Evolutionary conservation across 192 early-diverging fungal species (phyloP), one percentile per base, ranked within the genome.

Genomic region (Coemansia sp.): DNA sequence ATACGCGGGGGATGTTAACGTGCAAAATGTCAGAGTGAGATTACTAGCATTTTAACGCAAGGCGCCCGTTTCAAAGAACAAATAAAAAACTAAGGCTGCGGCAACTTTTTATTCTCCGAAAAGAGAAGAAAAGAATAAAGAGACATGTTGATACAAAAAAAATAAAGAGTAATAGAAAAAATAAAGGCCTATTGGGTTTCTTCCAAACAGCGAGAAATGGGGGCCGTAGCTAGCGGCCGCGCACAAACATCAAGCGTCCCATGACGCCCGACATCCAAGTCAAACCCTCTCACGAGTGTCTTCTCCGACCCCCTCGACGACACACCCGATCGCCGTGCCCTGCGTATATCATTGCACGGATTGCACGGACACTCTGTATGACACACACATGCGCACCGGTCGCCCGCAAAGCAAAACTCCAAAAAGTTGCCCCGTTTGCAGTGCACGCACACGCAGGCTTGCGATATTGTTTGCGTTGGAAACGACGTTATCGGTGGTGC

Each of bases 341-440:
- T 48, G 25, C 67, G 63, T 38, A 77, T 77, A 18, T 66, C 67
- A 19, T 58, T 3, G 22, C 73, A 77, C 44, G 73, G 73, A 9
- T 77, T 77, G 51, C 73, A 77, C 1, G 73, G 73, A 49, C 73
- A 77, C 21, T 56, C 64, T 2, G 53, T 32, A 27, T 77, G 73
- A 32, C 73, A 77, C 6, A 19, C 50, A 44, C 73, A 77, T 16
- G 6, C 40, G 46, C 73, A 77, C 23, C 64, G 63, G 56, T 69
- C 67, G 16, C 6, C 24, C 12, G 55, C 45, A 58, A 70, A 77
- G 56, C 73, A 77, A 46, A 77, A 77, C 53, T 70, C 73, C 19
- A 77, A 59, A 35, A 77, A 77, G 46, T 66, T 77, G 2, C 73
- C 73, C 16, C 25, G 44, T 50, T 65, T 65, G 60, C 73, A 77